A percentile compares a stretch with the other conserved stretches of the same genome.
These are phyloP conservation scores for Vigna trinervia DNA, from an alignment of 306 rosid species.

Conservation along the genomic window DNA sequence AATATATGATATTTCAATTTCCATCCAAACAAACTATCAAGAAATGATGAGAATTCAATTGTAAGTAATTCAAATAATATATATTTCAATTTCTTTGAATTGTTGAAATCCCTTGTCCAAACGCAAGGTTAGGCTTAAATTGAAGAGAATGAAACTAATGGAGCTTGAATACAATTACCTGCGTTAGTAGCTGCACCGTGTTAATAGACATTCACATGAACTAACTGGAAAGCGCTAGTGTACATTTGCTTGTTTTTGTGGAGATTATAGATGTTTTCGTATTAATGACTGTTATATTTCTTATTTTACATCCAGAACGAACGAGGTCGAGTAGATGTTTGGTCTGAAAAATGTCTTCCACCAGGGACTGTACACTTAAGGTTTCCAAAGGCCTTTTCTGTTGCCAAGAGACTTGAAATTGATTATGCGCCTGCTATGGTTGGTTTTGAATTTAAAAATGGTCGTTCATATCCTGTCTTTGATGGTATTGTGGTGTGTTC, in stretches of 20 bases:
- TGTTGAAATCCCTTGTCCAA: too few species aligned
- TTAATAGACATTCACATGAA: slow-evolving; percentile 27
- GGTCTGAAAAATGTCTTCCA: slow-evolving; percentile 99
- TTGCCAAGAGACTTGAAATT: slow-evolving; percentile 86
- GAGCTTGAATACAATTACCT: slow-evolving; percentile 19
- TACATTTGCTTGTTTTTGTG: slow-evolving; percentile 25
- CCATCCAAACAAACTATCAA: too few species aligned
- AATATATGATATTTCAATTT: too few species aligned
- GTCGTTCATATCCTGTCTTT: slow-evolving; percentile 82
- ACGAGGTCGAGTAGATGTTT: slow-evolving; percentile 92
- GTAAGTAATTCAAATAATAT: too few species aligned
- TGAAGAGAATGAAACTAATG: slow-evolving; percentile 5
- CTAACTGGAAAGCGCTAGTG: slow-evolving; percentile 20
- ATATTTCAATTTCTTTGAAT: too few species aligned
- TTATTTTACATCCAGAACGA: slow-evolving; percentile 63
- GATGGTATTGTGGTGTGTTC: slow-evolving; percentile 95
- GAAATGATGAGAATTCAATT: too few species aligned
- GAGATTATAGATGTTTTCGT: slow-evolving; percentile 30
- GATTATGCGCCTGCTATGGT: slow-evolving; percentile 98
- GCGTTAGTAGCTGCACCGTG: slow-evolving; percentile 15
- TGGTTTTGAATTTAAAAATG: slow-evolving; percentile 88
- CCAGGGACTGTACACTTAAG: slow-evolving; percentile 89
- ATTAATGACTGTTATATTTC: slow-evolving; percentile 44
- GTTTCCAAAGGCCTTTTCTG: slow-evolving; percentile 70
- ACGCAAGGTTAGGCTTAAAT: neutral